Base-by-base conservation (phyloP, 768 basidiomycete genomes). In the Psilocybe cyanescens region DNA sequence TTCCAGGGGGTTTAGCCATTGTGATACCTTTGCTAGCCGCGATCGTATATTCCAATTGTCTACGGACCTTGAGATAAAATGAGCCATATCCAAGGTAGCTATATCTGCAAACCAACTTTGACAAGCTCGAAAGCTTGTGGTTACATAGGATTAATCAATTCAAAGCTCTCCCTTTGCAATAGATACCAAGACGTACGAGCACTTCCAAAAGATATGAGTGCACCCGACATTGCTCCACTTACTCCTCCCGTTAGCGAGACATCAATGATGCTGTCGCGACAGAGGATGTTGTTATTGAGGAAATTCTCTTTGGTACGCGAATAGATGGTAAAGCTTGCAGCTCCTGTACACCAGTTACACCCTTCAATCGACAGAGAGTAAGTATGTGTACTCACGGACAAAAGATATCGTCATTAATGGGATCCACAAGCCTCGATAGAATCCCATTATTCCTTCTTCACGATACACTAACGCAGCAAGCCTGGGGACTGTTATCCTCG, bases 331-430 rank as follows among this genome's bases (percentile, higher is more conserved):
- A 97, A 96, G 51, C 91, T 94, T 33, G 92, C 89, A 31, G 95
- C 94, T 65, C 93, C 92, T 95, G 65, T 4, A 53, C 55, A 8
- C 29, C 63, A 17, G 41, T 59, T 41, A 45, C 62, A 35, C 63
- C 54, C 54, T 57, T 58, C 53, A 44, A 24, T 31, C 33, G 12
- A 4, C 9, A 28, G 51, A 24, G 17, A 6, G 31, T 19, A 44
- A 31, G 16, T 16, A 9, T 12, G n/a, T 57, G n/a, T 57, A 93
- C 92, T 78, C 74, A 89, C 97, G 94, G 74, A 98, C 95, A 73
- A 97, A 94, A 4, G 95, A 95, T 68, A 99, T 99, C 8, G 95
- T 97, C 75, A 95, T 82, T 58, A 98, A 85, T 50, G 97, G 96
- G 67, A 99, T 92, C 87, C 92, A 93, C 54, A 95, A 71, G 59